Base-by-base conservation (phyloP, 2,329 filamentous ascomycete genomes). In the Fusarium sp. region DNA sequence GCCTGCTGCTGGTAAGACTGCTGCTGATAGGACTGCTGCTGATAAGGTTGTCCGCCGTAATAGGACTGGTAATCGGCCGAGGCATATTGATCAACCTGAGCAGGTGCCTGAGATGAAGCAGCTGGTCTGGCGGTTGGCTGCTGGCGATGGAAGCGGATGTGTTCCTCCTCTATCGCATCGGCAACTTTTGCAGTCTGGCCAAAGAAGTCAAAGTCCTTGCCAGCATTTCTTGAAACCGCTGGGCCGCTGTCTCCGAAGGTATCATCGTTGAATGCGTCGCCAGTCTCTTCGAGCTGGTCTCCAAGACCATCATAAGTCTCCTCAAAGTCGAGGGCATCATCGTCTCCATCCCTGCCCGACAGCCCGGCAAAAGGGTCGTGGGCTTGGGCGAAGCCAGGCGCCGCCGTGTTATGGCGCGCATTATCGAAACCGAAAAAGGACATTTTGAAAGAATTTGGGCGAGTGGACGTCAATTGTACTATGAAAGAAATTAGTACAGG, bases 171-270 rank as follows among this genome's bases (percentile, higher is more conserved):
- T 74, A 99, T 92, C 38, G 92, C 94, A 81, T 91, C 87, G 22
- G 94, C 87, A 43, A 97, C 92, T 80, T 94, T 90, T 62, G 94
- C 94, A 9, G 96, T 99, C 77, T 93, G 91, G 43, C 94, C 94
- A 71, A 97, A 97, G 82, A 98, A 99, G 80, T 99, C 96, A 76
- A 98, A 98, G 80, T 99, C 95, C 79, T 93, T 97, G 77, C 94
- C 94, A 63, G 96, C 88, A 13, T 84, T 84, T 30, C 84, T 80
- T 40, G 79, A 71, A 20, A 79, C 77, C 20, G 79, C 82, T 64
- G 81, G 67, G 20, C 75, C 76, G 30, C 77, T 78, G 15, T 78
- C 80, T 44, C 83, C 93, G 78, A 99, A 99, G 3, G 96, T 99
- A 78, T 98, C 96, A 75, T 98, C 94, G 80, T 99, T 99, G 86